A percentile compares a stretch with the other conserved stretches of the same genome.
Evolutionary conservation across 2,329 filamentous ascomycete species (phyloP).

Genomic region (Ilyonectria destructans): DNA sequence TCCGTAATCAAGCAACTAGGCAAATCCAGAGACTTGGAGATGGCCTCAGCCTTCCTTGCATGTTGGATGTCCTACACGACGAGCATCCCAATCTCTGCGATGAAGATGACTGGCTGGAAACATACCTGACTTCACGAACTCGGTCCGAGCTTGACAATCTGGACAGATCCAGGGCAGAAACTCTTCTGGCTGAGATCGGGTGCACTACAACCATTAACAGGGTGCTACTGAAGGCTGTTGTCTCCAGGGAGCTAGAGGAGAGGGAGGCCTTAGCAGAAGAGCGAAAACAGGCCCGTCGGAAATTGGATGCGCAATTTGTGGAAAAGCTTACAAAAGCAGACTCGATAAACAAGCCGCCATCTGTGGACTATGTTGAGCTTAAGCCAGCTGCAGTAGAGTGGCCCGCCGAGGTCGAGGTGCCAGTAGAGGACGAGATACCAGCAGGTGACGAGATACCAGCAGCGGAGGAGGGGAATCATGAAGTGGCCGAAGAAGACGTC

Average conservation of each 20-base stretch:
- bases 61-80: neutral
- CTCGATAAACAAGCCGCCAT: neutral
- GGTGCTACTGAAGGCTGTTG: neutral
- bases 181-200: neutral
- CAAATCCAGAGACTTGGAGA: constrained; percentile 1
- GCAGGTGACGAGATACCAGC: neutral
- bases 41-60: neutral
- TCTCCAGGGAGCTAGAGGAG: neutral
- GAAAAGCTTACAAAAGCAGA: neutral
- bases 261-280: neutral
- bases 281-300: neutral
- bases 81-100: neutral
- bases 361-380: neutral
- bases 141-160: neutral
- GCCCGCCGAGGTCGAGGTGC: too few species aligned
- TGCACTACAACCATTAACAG: neutral
- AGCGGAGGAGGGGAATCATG: neutral
- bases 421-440: too few species aligned
- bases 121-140: neutral
- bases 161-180: neutral
- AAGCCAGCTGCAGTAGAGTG: neutral
- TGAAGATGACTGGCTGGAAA: neutral
- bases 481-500: neutral
- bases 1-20: neutral
- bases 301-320: neutral